Conservation (phyloP, 139 green algal species). For the Chlamydomonas eustigma region DNA sequence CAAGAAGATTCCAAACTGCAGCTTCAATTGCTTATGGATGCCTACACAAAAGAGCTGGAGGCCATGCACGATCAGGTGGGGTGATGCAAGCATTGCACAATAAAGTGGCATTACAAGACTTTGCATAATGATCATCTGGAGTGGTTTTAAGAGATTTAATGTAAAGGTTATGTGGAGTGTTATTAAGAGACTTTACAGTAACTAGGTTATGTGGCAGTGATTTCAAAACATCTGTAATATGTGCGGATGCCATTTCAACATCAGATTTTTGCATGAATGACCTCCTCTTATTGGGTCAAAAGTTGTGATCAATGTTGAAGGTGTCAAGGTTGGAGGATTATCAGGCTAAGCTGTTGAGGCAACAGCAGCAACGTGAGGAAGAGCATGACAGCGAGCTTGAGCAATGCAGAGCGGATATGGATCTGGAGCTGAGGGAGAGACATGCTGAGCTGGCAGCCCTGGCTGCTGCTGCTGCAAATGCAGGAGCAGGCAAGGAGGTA, state of each 20-base stretch:
- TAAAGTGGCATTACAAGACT: too few species aligned
- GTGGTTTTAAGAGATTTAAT: too few species aligned
- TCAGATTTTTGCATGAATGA: too few species aligned
- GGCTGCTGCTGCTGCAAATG: background rate
- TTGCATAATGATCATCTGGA: too few species aligned
- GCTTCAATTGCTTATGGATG: background rate
- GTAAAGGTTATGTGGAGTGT: too few species aligned
- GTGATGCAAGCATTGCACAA: background rate
- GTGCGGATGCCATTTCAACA: too few species aligned
- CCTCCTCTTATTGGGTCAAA: too few species aligned
- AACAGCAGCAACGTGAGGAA: background rate
- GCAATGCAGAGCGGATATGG: background rate
- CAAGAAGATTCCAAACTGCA: background rate
- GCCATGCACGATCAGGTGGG: background rate
- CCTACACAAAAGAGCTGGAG: background rate
- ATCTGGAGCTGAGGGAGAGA: background rate
- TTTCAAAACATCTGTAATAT: too few species aligned
- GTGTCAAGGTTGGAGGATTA: background rate
- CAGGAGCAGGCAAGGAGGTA: background rate
- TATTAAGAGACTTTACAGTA: too few species aligned
- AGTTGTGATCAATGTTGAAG: too few species aligned
- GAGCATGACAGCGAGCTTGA: background rate
- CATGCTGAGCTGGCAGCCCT: background rate
- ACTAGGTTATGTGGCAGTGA: too few species aligned
- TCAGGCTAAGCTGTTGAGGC: background rate